phyloP scores from a whole-genome alignment of 169 alveolate genomes.

The Plasmodium inui region DNA sequence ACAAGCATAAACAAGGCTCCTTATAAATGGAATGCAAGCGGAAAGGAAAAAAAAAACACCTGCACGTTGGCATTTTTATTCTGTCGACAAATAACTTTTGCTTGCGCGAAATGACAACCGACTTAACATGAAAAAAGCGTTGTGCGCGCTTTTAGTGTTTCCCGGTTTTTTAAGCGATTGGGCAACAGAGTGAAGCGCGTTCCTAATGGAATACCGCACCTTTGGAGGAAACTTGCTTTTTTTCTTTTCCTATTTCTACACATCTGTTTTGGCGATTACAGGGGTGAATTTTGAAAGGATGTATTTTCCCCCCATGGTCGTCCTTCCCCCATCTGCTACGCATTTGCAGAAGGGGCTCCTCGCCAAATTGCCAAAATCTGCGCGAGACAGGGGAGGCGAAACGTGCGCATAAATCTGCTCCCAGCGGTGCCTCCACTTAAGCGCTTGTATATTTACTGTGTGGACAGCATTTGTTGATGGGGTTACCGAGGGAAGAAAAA shows the following conservation, averaged over 20 bases:
- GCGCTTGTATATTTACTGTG: neutral
- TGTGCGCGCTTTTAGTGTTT: neutral
- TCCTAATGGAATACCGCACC: neutral
- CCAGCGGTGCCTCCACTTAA: neutral
- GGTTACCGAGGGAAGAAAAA: neutral
- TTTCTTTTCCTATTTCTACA: neutral
- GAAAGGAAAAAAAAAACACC: neutral
- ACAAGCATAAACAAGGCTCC: neutral
- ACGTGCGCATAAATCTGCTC: neutral
- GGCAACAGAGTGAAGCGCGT: neutral
- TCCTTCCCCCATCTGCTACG: neutral
- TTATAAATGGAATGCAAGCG: neutral
- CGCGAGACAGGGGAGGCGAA: neutral
- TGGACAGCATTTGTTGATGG: neutral
- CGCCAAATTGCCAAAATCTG: neutral
- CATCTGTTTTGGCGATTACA: neutral
- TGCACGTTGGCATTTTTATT: neutral
- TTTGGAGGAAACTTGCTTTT: neutral
- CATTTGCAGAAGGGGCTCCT: neutral
- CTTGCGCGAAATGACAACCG: neutral
- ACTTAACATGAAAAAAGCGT: neutral
- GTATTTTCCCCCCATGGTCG: neutral
- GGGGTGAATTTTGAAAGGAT: neutral
- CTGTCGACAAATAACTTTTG: neutral
- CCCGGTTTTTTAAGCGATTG: neutral